Conservation (phyloP, 1,284 basidiomycete species). For the Melampsora larici-populina region DNA sequence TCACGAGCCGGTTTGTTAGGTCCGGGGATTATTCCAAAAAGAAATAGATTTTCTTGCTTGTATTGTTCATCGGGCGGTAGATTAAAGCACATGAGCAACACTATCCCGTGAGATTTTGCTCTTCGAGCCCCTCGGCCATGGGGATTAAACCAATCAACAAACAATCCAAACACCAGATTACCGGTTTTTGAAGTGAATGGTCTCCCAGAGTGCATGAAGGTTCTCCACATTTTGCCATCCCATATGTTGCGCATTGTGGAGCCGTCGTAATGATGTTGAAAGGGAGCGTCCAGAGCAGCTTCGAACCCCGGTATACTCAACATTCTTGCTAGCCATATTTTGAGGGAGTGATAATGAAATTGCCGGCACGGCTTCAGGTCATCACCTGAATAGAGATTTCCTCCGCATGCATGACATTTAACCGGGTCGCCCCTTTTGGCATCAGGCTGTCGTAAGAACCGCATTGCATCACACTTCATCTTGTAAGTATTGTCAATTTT, state of each 20-base stretch:
- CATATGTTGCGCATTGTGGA: conserved; percentile 18
- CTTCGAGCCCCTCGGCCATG: no score
- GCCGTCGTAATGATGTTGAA: neutral
- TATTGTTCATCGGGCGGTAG: neutral
- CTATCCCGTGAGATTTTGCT: no score
- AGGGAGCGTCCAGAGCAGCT: neutral
- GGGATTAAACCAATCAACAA: no score
- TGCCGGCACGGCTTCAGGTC: neutral
- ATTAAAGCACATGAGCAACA: no score
- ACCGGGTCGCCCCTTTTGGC: no score
- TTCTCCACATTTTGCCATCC: conserved; percentile 28
- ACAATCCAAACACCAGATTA: conserved; percentile 5
- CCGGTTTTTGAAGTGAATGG: conserved; percentile 4
- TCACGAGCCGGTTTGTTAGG: conserved; percentile 12
- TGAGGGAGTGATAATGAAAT: neutral
- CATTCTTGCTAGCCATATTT: neutral
- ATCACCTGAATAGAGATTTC: no score
- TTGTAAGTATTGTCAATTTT: neutral
- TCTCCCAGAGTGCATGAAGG: neutral
- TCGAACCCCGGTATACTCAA: neutral
- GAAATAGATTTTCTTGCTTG: no score
- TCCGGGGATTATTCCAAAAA: conserved; percentile 11
- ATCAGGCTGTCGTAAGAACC: neutral
- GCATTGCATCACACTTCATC: neutral
- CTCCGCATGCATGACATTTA: neutral